Base-by-base conservation (phyloP, 2,329 filamentous ascomycete genomes). In the Ophiostoma fasciatum region DNA sequence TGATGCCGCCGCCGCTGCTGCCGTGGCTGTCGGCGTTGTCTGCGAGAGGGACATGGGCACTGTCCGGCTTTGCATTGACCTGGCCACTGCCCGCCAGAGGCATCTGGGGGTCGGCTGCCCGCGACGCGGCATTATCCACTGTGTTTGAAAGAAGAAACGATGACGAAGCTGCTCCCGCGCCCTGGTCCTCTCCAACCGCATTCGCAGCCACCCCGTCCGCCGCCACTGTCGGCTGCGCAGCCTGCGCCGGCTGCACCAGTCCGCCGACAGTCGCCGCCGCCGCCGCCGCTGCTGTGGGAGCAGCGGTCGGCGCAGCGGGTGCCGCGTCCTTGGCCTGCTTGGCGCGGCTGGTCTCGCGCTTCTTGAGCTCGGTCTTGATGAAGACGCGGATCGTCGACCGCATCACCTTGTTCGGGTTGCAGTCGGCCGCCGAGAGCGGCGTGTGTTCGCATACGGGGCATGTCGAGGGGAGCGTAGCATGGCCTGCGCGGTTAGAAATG, bases 371-470 rank as follows among this genome's bases (percentile, higher is more conserved):
- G 0, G 80, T 93, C 49, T 87, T 82, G 33, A 98, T 60, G 51
- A 93, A 98, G 11, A 90, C 82, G 47, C 82, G 81, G 46, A 96
- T 79, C 2, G 90, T 98, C 19, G 82, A 90, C 46, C 90, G 78
- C n/a, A 96, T 64, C 20, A 80, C 76, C 54, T 94, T 94, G 56
- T 93, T 83, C 2, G 83, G 75, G 43, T 81, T 85, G 64, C 87
- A 94, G 46, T 90, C 79, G 41, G 83, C 82, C 31, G 79, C 72
- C 20, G 84, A 83, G 40, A 98, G 71, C 0, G 90, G 90, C 17
- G 76, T 80, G 54, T 98, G 90, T 45, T 87, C 82, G 69, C 90
- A 98, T 40, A 94, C 81, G 3, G 90, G 88, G 50, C 90, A 98
- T 30, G 79, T 79, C 10, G 78, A 71, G 11, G 80, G 75, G 9